Percentiles rank a stretch among this genome's conserved stretches.
Evolutionary conservation across 805 yeast genomes (phyloP).

Genomic region (Zygosaccharomyces rouxii): DNA sequence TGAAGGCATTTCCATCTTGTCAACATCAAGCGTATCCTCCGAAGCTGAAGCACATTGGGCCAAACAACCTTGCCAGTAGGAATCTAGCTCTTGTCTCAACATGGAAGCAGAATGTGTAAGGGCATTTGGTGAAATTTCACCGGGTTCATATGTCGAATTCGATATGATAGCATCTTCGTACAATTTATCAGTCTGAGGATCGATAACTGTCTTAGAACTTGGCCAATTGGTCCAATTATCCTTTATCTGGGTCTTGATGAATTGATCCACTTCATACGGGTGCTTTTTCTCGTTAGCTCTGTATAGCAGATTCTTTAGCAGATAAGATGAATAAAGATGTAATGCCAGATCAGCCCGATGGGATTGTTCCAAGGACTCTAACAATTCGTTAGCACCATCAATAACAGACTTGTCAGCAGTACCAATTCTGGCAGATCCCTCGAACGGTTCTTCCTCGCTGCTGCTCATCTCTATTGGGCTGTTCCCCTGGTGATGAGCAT

Average conservation of each 20-base stretch:
- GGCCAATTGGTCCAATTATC: constrained; percentile 63
- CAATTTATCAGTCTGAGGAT: constrained; percentile 26
- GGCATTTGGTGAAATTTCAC: constrained; percentile 27
- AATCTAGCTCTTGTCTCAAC: constrained; percentile 27
- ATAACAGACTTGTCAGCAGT: constrained; percentile 13
- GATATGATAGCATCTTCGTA: constrained; percentile 24
- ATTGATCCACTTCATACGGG: constrained; percentile 35
- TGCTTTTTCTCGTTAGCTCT: constrained; percentile 29
- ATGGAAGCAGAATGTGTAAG: constrained; percentile 24
- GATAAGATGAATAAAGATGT: constrained; percentile 58
- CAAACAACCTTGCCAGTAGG: constrained; percentile 28
- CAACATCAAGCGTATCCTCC: constrained; percentile 23
- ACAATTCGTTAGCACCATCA: constrained; percentile 29
- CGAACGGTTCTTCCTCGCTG: background rate
- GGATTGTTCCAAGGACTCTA: constrained; percentile 44
- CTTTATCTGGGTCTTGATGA: constrained; percentile 35
- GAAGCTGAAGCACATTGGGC: constrained; percentile 16
- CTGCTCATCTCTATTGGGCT: background rate
- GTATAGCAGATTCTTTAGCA: constrained; percentile 32
- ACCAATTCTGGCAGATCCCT: background rate
- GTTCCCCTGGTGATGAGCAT: background rate
- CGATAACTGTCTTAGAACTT: constrained; percentile 29
- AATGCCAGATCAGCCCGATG: constrained; percentile 53
- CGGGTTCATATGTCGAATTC: constrained; percentile 10
- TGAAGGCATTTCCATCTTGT: constrained; percentile 22